A percentile compares a stretch with the other conserved stretches of the same genome.
Evolutionary conservation across 495 filamentous ascomycete species (phyloP).

Genomic region (Evansstolkia leycettana): DNA sequence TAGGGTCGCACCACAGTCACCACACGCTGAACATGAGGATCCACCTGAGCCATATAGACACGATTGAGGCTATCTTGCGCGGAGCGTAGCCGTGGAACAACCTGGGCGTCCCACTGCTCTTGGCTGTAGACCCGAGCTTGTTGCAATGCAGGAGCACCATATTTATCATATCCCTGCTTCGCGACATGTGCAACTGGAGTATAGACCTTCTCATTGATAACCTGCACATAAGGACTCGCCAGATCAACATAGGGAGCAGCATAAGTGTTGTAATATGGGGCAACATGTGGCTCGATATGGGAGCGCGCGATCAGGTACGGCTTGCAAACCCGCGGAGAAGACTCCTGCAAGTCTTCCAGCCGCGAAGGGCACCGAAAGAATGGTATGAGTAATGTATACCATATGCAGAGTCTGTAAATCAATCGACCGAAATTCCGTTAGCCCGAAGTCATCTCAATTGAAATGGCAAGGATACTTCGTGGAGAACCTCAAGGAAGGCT

Average conservation of each 20-base stretch:
- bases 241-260: conserved; percentile 70
- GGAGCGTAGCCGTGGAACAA: conserved; percentile 60
- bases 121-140: conserved; percentile 50
- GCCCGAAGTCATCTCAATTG: neutral
- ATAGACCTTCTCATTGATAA: conserved; percentile 53
- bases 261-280: conserved; percentile 80
- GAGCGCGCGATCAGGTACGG: conserved; percentile 64
- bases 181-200: conserved; percentile 52
- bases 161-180: conserved; percentile 48
- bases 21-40: conserved; percentile 58
- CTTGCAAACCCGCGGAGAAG: conserved; percentile 71
- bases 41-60: conserved; percentile 58
- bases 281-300: conserved; percentile 58
- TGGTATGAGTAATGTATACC: conserved; percentile 73
- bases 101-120: conserved; percentile 63
- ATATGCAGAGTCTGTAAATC: conserved; percentile 54
- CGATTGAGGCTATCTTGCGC: conserved; percentile 43
- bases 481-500: neutral
- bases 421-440: neutral
- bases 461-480: neutral
- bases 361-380: conserved; percentile 72
- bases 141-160: conserved; percentile 67
- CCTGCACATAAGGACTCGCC: conserved; percentile 60
- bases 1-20: conserved; percentile 52
- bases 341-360: conserved; percentile 48